Evolutionary conservation across 2,329 filamentous ascomycete species (phyloP).

Genomic region (Penicillium sclerotigenum): DNA sequence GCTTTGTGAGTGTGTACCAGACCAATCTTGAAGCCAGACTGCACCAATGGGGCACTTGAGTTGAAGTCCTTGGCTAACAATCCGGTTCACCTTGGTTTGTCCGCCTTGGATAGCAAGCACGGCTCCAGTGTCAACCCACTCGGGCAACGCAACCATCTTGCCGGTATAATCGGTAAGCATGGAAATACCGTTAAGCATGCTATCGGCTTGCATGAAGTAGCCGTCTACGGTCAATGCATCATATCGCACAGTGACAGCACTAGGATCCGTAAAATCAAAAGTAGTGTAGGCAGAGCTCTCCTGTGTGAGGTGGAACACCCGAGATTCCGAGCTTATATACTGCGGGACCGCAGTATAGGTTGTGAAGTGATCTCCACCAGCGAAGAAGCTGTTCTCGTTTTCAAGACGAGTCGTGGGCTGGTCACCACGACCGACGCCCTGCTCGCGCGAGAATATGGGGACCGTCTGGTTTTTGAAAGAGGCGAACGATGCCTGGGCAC

Average conservation of each 20-base stretch:
- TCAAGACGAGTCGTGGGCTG: slow-evolving; percentile 21
- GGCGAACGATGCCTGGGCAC: slow-evolving; percentile 25
- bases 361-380: slow-evolving; percentile 33
- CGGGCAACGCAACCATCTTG: slow-evolving; percentile 33
- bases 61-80: slow-evolving; percentile 32
- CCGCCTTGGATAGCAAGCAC: slow-evolving; percentile 40
- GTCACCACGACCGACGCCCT: slow-evolving; percentile 26
- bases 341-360: slow-evolving; percentile 35
- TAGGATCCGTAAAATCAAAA: slow-evolving; percentile 29
- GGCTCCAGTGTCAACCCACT: slow-evolving; percentile 31
- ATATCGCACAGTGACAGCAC: slow-evolving; percentile 22
- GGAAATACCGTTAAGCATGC: slow-evolving; percentile 33
- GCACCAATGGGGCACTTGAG: slow-evolving; percentile 33
- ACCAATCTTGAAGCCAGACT: slow-evolving; percentile 41
- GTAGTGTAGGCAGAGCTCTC: slow-evolving; percentile 33
- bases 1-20: slow-evolving; percentile 34
- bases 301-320: slow-evolving; percentile 29
- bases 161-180: slow-evolving; percentile 35
- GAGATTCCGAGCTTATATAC: slow-evolving; percentile 32
- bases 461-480: slow-evolving; percentile 27
- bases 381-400: slow-evolving; percentile 20
- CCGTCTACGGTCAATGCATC: slow-evolving; percentile 14
- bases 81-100: slow-evolving; percentile 34
- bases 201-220: slow-evolving; percentile 23
- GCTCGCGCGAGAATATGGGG: slow-evolving; percentile 25